Base-by-base conservation (phyloP, 345 rosid species). In the Murraya koenigii region DNA sequence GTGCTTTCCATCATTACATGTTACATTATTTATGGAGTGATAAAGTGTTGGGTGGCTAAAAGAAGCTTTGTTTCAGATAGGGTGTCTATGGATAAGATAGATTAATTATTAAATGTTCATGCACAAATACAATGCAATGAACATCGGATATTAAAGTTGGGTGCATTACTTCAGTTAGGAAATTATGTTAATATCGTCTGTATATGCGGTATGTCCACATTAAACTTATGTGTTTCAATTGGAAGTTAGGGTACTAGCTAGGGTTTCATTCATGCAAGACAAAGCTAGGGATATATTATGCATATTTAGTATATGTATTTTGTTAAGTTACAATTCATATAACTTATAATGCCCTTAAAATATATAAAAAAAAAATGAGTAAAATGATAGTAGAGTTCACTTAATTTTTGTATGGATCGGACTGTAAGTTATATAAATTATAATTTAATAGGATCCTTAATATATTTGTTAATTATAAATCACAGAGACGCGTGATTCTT, bases 401-500 rank as follows among this genome's bases (percentile, higher is more conserved):
- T n/a, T n/a, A n/a, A n/a, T n/a, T n/a, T n/a, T n/a, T n/a, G n/a
- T n/a, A n/a, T n/a, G n/a, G n/a, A n/a, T n/a, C n/a, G n/a, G n/a
- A n/a, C n/a, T n/a, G n/a, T n/a, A n/a, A n/a, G n/a, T n/a, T n/a
- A n/a, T n/a, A n/a, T n/a, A n/a, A n/a, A n/a, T n/a, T n/a, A n/a
- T n/a, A n/a, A n/a, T n/a, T n/a, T n/a, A n/a, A n/a, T n/a, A n/a
- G n/a, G n/a, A n/a, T n/a, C n/a, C n/a, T n/a, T n/a, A n/a, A n/a
- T n/a, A n/a, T n/a, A n/a, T n/a, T n/a, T n/a, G n/a, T n/a, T n/a
- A n/a, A n/a, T n/a, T n/a, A n/a, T n/a, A n/a, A n/a, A n/a, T n/a
- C n/a, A n/a, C n/a, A n/a, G n/a, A n/a, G 23, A 41, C 70, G 64
- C 77, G n/a, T 64, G 77, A 47, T 22, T 75, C 47, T n/a, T 63